Base-by-base conservation (phyloP, 306 rosid species). In the Cicer yamashitae region DNA sequence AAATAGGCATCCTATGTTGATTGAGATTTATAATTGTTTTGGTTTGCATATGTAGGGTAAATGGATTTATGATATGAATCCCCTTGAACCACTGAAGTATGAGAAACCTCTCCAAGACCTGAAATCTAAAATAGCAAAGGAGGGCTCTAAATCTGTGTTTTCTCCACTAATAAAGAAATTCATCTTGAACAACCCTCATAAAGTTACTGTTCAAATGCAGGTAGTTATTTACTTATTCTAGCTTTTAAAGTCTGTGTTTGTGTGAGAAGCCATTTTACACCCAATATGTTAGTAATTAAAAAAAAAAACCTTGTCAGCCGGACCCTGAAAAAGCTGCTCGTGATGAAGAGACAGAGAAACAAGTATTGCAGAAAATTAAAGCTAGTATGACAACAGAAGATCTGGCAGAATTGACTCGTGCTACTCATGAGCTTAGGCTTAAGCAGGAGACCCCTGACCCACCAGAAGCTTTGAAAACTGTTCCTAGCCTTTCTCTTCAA, bases 11-110 rank as follows among this genome's bases (percentile, higher is more conserved):
- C 54, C 37, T 75, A 50, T 10, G 56, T 34, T 51, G 47, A 30
- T 30, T 64, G 69, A 70, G 65, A 59, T 69, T 78, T 66, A 63
- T 54, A 47, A 54, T 74, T 63, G 71, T 41, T 68, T 78, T 64
- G 53, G 20, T 73, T 77, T 51, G 14, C 73, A 46, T 77, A 68
- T 63, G 51, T 79, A 94, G 99, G 99, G 99, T 68, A 94, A 92
- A 82, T 94, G 99, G 99, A 90, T 94, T 68, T 94, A 94, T 81
- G 99, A 94, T 87, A 71, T 94, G 97, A 84, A 94, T 89, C 99
- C 99, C 76, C 91, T 94, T 79, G 93, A 89, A 73, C 99, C 98
- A 74, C 75, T 94, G 66, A 94, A 92, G 85, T 94, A 92, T 56
- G 99, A 94, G 88, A 86, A 88, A 67, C 99, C 99, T 70, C 88